Percentiles rank a stretch among this genome's conserved stretches.
Evolutionary conservation across 2,329 filamentous ascomycete species (phyloP).

Genomic region (Diaporthe velutina): DNA sequence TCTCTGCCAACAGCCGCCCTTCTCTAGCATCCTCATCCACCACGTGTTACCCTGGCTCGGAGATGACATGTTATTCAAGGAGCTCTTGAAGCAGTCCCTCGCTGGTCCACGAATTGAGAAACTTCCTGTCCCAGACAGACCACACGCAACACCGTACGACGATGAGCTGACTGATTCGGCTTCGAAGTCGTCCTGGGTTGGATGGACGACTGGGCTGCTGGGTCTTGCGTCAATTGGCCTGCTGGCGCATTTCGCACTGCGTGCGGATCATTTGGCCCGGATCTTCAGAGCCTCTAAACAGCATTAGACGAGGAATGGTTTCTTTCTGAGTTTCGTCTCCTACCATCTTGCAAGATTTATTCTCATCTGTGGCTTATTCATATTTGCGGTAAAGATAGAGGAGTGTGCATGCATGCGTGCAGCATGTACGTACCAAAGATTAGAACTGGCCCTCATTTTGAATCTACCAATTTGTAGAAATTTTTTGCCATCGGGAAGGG

Average conservation of each 20-base stretch:
- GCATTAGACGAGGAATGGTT: neutral
- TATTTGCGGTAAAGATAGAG: neutral
- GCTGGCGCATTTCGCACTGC: neutral
- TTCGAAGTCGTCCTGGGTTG: neutral
- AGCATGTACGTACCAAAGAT: no score
- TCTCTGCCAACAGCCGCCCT: neutral
- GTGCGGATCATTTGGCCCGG: neutral
- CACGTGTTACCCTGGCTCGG: neutral
- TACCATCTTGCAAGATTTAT: neutral
- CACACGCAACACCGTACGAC: neutral
- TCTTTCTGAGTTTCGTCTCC: neutral
- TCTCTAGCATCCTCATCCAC: neutral
- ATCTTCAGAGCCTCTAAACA: neutral
- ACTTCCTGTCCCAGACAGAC: neutral
- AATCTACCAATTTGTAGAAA: no score
- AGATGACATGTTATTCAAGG: neutral
- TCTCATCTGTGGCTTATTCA: no score
- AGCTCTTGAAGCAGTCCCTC: neutral
- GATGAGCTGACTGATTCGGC: neutral
- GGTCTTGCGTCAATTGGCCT: neutral
- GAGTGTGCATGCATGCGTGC: no score
- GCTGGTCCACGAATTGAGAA: neutral
- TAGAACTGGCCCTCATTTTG: no score
- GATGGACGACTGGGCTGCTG: neutral
- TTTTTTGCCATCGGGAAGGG: no score